phyloP scores from a whole-genome alignment of 2,329 filamentous ascomycete species.

The Ophiostoma australiae region DNA sequence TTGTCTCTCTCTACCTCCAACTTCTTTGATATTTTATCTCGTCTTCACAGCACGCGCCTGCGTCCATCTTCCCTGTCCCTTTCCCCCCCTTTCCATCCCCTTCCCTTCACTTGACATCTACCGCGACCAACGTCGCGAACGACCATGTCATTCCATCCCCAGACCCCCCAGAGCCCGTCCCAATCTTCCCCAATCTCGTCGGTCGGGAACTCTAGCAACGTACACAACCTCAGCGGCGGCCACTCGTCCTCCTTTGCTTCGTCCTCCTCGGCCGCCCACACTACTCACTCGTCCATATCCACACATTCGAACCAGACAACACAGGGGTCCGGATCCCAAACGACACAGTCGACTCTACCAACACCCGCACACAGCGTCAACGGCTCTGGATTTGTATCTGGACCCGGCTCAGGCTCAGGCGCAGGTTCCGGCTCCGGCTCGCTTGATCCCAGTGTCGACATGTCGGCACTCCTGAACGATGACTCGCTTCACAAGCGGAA shows the following conservation, averaged over 20 bases:
- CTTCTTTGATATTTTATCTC: neutral
- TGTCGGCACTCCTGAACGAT: constrained; percentile 40
- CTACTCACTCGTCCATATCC: neutral
- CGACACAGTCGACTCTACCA: constrained; percentile 46
- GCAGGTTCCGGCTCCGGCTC: constrained; percentile 31
- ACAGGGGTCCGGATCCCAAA: neutral
- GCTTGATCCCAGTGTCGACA: constrained; percentile 33
- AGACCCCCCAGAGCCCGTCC: constrained; percentile 63
- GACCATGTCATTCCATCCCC: constrained; percentile 63
- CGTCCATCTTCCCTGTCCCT: neutral
- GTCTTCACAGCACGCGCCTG: neutral
- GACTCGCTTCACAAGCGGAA: constrained; percentile 59
- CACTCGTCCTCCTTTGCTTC: constrained; percentile 43
- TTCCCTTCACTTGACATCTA: neutral
- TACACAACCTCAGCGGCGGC: constrained; percentile 26
- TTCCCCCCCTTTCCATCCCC: neutral
- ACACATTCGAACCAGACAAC: constrained; percentile 4
- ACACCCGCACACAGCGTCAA: constrained; percentile 61
- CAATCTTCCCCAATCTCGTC: constrained; percentile 49
- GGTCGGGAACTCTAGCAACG: constrained; percentile 41
- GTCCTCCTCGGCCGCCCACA: constrained; percentile 34
- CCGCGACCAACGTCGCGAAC: constrained; percentile 27
- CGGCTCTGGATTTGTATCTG: constrained; percentile 40
- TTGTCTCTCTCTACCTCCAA: neutral
- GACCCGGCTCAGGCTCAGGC: constrained; percentile 37